Conservation (phyloP, 2,329 filamentous ascomycete species). For the Cladosporium halotolerans region DNA sequence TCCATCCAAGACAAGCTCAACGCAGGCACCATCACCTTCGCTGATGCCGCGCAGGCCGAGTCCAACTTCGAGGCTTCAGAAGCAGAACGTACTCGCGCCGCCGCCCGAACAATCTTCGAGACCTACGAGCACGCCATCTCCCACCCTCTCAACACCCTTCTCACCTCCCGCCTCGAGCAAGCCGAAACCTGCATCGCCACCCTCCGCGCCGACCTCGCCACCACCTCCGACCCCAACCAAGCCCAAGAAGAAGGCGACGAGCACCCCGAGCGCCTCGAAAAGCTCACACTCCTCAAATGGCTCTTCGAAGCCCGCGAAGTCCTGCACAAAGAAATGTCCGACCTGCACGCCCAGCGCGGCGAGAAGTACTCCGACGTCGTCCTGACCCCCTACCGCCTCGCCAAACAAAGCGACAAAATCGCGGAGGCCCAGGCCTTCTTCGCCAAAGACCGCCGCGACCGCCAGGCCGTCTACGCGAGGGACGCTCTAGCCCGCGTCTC, state of each 20-base stretch:
- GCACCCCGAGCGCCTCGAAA: slow-evolving; percentile 86
- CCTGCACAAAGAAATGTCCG: slow-evolving; percentile 77
- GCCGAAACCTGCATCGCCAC: slow-evolving; percentile 73
- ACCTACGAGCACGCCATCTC: slow-evolving; percentile 76
- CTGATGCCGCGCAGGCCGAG: slow-evolving; percentile 71
- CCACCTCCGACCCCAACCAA: slow-evolving; percentile 65
- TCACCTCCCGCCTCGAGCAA: slow-evolving; percentile 67
- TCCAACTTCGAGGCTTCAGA: slow-evolving; percentile 68
- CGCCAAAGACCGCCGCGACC: slow-evolving; percentile 63
- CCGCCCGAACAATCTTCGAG: slow-evolving; percentile 75
- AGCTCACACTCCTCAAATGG: slow-evolving; percentile 92
- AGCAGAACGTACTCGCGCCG: slow-evolving; percentile 61
- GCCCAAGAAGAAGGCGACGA: slow-evolving; percentile 94
- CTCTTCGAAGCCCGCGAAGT: slow-evolving; percentile 90
- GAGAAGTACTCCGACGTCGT: slow-evolving; percentile 81
- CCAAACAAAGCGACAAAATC: slow-evolving; percentile 70
- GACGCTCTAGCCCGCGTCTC: slow-evolving; percentile 68
- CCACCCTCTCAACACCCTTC: slow-evolving; percentile 72
- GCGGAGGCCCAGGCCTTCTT: slow-evolving; percentile 78
- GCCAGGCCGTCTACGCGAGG: slow-evolving; percentile 63
- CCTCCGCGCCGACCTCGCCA: slow-evolving; percentile 65
- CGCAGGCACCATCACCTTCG: slow-evolving; percentile 71
- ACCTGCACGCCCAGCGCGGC: slow-evolving; percentile 73
- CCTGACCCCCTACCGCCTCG: slow-evolving; percentile 69
- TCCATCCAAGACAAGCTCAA: slow-evolving; percentile 72